Evolutionary conservation across 495 filamentous ascomycete genomes (phyloP).

Genomic region (Hamigera avellanea): DNA sequence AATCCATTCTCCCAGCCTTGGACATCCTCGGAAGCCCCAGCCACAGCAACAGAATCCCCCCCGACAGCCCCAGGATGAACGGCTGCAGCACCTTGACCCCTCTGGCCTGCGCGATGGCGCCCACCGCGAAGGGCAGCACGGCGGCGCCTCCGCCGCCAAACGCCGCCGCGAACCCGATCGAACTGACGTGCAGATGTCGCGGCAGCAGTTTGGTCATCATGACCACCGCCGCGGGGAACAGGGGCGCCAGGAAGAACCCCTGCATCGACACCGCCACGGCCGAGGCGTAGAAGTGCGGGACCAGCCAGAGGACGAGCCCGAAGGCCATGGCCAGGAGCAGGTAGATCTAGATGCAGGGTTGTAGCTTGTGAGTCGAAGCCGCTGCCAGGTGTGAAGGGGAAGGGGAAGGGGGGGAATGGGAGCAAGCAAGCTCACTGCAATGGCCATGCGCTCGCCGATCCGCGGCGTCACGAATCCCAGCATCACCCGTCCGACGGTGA

Average conservation of each 20-base stretch:
- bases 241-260: conserved; percentile 58
- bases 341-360: conserved; percentile 34
- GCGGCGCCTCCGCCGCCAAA: conserved; percentile 73
- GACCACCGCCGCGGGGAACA: conserved; percentile 67
- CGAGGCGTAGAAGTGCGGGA: conserved; percentile 61
- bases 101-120: conserved; percentile 68
- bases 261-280: conserved; percentile 56
- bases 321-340: conserved; percentile 37
- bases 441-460: conserved; percentile 48
- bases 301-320: conserved; percentile 54
- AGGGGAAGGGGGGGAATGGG: no score
- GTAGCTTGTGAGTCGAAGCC: no score
- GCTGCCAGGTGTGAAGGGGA: no score
- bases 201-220: conserved; percentile 76
- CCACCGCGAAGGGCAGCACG: conserved; percentile 73
- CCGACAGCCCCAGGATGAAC: conserved; percentile 57
- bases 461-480: conserved; percentile 52
- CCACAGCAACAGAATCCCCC: conserved; percentile 46
- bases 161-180: conserved; percentile 74
- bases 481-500: conserved; percentile 47
- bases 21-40: conserved; percentile 23
- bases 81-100: conserved; percentile 74
- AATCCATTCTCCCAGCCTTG: background rate
- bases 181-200: conserved; percentile 62
- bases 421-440: conserved; percentile 41